These are phyloP conservation scores for Adansonia rubrostipa DNA, from an alignment of 441 rosid genomes.

Conservation along the genomic window DNA sequence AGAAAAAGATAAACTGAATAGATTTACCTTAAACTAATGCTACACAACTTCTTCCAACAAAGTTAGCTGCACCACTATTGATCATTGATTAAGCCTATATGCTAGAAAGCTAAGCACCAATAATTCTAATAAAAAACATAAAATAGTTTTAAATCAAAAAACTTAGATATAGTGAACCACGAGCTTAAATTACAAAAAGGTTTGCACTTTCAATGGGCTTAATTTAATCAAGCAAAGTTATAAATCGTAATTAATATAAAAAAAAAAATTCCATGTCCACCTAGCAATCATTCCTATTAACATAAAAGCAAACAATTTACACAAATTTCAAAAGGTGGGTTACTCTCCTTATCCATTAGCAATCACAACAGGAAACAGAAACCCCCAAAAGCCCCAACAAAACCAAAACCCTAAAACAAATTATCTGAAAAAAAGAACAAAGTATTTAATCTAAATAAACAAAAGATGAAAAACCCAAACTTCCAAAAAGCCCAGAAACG, in stretches of 20 bases:
- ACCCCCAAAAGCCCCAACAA: background rate
- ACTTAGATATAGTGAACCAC: background rate
- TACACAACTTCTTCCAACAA: background rate
- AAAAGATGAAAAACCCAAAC: slow-evolving; percentile 28
- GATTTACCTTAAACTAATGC: background rate
- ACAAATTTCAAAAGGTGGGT: background rate
- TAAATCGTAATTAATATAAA: background rate
- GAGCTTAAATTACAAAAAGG: background rate
- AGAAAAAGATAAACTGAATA: background rate
- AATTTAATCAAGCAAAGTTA: background rate
- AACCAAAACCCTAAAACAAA: slow-evolving; percentile 15
- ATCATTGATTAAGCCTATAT: background rate
- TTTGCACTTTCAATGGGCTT: background rate
- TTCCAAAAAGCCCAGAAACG: slow-evolving; percentile 20
- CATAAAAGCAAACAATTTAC: background rate
- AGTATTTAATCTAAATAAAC: background rate
- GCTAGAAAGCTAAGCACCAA: background rate
- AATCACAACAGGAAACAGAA: background rate
- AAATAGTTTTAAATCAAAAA: background rate
- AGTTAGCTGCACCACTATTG: background rate
- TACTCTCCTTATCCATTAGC: background rate
- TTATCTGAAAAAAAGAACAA: background rate
- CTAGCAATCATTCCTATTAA: background rate
- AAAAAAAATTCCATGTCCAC: background rate
- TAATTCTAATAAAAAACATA: background rate